A percentile compares a stretch with the other conserved stretches of the same genome.
Conservation (phyloP, 1,284 basidiomycete species). For the Heliocybe sulcata region DNA sequence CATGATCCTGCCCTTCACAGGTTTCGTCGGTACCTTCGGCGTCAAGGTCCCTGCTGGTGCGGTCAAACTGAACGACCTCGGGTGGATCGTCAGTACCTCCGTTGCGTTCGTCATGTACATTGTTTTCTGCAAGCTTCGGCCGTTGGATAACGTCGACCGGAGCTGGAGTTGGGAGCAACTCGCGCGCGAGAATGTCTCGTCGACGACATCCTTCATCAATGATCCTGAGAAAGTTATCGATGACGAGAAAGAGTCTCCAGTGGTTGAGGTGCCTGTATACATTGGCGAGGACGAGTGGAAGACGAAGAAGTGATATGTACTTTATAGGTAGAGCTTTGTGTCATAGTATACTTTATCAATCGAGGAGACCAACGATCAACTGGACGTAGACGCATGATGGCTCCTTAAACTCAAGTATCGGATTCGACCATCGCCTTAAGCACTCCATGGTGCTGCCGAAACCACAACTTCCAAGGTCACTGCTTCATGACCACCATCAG, state of each 20-base stretch:
- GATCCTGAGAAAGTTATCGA: not conserved
- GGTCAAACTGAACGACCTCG: conserved; percentile 12
- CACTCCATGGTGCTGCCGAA: too few relatives aligned
- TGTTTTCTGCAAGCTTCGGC: conserved; percentile 10
- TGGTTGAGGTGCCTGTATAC: not conserved
- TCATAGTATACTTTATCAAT: too few relatives aligned
- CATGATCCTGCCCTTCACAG: conserved; percentile 17
- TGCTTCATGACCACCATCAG: too few relatives aligned
- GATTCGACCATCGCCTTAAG: too few relatives aligned
- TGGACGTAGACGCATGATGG: too few relatives aligned
- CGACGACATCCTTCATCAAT: not conserved
- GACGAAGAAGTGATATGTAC: not conserved
- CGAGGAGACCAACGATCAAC: too few relatives aligned
- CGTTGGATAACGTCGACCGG: conserved; percentile 12
- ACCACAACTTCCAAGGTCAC: too few relatives aligned
- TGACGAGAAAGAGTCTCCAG: not conserved
- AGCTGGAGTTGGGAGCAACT: conserved; percentile 11
- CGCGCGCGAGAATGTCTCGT: conserved; percentile 3
- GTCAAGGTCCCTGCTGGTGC: conserved; percentile 12
- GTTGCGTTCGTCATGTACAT: conserved; percentile 13
- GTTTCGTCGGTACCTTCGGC: conserved; percentile 16
- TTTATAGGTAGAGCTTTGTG: too few relatives aligned
- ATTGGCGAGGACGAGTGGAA: not conserved
- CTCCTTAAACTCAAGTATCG: too few relatives aligned
- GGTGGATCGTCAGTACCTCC: conserved; percentile 14